These are phyloP conservation scores for Uronychia binucleata DNA, from an alignment of 73 alveolate genomes.

Conservation along the genomic window DNA sequence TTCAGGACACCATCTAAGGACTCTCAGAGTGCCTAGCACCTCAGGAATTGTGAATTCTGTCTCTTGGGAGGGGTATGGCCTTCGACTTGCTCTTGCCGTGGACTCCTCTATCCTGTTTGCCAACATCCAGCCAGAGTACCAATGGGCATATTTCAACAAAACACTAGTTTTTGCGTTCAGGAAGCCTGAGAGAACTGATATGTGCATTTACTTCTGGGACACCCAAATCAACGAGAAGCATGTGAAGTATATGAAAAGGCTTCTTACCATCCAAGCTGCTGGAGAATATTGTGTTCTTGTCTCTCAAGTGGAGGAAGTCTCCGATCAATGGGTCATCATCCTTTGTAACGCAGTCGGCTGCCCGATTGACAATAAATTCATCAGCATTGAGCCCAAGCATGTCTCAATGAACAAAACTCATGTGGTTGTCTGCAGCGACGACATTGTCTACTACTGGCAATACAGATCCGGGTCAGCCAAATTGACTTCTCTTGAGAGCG, in stretches of 20 bases:
- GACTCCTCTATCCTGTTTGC: constrained; percentile 95
- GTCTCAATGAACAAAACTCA: constrained; percentile 98
- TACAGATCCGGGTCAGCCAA: constrained; percentile 61
- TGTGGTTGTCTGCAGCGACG: constrained; percentile 87
- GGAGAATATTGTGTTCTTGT: constrained; percentile 89
- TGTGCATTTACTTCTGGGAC: constrained; percentile 98
- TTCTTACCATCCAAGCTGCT: constrained; percentile 62
- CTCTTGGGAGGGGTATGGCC: constrained; percentile 98
- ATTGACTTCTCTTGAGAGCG: constrained; percentile 53
- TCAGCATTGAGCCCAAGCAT: constrained; percentile 95
- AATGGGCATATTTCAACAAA: constrained; percentile 96
- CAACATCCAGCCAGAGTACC: constrained; percentile 93
- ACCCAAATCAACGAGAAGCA: constrained; percentile 81
- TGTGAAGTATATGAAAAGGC: constrained; percentile 81
- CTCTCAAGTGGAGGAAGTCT: constrained; percentile 68
- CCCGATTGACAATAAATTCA: constrained; percentile 90
- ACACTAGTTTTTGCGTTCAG: constrained; percentile 97
- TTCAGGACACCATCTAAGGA: constrained; percentile 91
- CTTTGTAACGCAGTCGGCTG: constrained; percentile 98
- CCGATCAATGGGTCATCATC: constrained; percentile 71
- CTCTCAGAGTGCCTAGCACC: constrained; percentile 76
- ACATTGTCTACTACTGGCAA: constrained; percentile 83
- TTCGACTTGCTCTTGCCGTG: constrained; percentile 97
- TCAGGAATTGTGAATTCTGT: constrained; percentile 82
- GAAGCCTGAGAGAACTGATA: constrained; percentile 95